Base-by-base conservation (phyloP, 257 asterid species). In the Misopates orontium region DNA sequence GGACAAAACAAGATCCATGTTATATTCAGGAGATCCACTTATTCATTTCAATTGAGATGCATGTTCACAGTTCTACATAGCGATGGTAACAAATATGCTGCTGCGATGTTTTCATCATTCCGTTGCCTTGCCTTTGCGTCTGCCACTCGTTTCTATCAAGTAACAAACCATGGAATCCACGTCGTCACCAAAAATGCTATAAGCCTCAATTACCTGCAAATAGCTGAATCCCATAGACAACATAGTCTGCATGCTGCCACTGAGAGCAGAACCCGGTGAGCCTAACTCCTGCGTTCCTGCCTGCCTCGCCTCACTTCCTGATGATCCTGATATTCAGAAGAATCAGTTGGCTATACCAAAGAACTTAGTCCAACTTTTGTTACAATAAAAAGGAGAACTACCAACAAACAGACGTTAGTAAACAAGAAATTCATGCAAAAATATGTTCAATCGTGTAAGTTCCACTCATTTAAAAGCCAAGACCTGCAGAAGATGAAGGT, bases 151-250 rank as follows among this genome's bases (percentile, higher is more conserved):
- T 64, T 94, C 99, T 56, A 90, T 42, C 50, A 94, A 82, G 77
- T 90, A 94, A 71, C 91, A 87, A 53, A 88, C 92, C 96, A 94
- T 94, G 0, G 97, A 91, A 71, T 94, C 99, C 36, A 88, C 89
- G 31, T 94, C 96, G 8, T 94, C 97, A 31, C 99, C 99, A 39
- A 90, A 94, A 67, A 94, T 83, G 80, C 93, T 83, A 73, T 90
- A 85, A 28, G 99, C 99, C 77, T 94, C 99, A 1, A 94, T 78
- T 64, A 80, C 99, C 81, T 85, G 97, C 75, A 83, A 75, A 70
- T 94, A 90, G 75, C 96, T 86, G 83, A 94, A 94, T 48, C 99
- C 99, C 99, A 94, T 94, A 0, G 97, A 88, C 75, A 94, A 64
- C 84, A 94, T 64, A 60, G 76, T 78, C 90, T 88, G 96, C 90